Evolutionary conservation across 169 alveolate genomes (phyloP), one percentile per base, ranked within the genome.

Genomic region (Plasmodium chabaudi): DNA sequence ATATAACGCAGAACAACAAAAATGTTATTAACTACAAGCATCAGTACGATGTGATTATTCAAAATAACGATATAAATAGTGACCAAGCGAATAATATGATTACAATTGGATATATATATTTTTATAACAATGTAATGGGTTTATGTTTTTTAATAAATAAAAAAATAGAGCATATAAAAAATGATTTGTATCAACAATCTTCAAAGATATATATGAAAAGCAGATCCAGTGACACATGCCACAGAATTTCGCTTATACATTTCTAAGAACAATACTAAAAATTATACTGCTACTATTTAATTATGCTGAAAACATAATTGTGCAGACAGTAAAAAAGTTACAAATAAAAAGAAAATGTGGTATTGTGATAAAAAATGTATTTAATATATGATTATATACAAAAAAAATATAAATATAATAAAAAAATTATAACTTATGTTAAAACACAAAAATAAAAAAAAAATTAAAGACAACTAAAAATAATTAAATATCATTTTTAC

Each of bases 101-200:
- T 51, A 61, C 2, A 23, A 68, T 77, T 34, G 88, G 88, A 25
- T 27, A 77, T 39, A 75, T 77, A 56, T 77, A 47, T 64, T 77
- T 63, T 51, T 77, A 77, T 77, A 77, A 77, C 60, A 63, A 77
- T 17, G 59, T 77, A 56, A 64, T 77, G 60, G 88, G 88, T 15
- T 23, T 77, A 77, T 77, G 88, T 49, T 77, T 77, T 77, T 46
- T 77, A 77, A 64, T 64, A 46, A 77, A 57, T 42, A 77, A 77
- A 25, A 65, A 69, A 44, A 51, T 77, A 21, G 17, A 34, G 27
- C 67, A 27, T 77, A 19, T 64, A 12, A 77, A 39, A 63, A 17
- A 56, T n/a, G 23, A 77, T 55, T 17, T 77, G 34, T 77, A 47
- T 56, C 51, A 74, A 21, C 19, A 19, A 49, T 13, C 77, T 77